Evolutionary conservation across 1,284 basidiomycete genomes (phyloP), one percentile per base, ranked within the genome.

Genomic region (Puccinia hordei): DNA sequence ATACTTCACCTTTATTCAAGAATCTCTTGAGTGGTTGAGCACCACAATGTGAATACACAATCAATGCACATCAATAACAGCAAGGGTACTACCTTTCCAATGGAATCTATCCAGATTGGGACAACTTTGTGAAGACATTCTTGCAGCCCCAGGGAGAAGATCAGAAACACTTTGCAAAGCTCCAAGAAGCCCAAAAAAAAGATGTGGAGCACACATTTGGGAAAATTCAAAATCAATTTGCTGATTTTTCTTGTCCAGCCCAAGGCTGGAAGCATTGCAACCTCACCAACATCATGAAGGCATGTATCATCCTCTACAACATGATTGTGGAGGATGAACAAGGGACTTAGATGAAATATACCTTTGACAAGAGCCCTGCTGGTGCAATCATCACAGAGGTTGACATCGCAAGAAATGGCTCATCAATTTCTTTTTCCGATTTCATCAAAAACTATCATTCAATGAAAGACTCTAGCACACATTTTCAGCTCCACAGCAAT

Each of bases 31-130:
- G 38, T 5, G 53, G 76, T 49, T 2, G n/a, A 17, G 15, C 35
- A 0, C 59, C 55, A 13, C 27, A 33, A 15, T 44, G 35, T 4
- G 17, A 22, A 0, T 63, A 49, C 41, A 44, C n/a, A 17, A 75
- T 75, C 15, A 75, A 75, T 33, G 27, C 22, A 3, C 6, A 46
- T 13, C 24, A 15, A 30, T 75, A 75, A 17, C 27, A 63, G 9
- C 27, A 41, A n/a, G 66, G 66, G 2, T 49, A 73, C 17, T 77
- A 57, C 49, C 63, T 77, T 24, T 44, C 46, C 24, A 49, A 78
- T 44, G 63, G 19, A 13, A 78, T 78, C 24, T 78, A 78, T 22
- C 75, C 46, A 0, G 51, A 78, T 22, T 69, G 75, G 65, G 9
- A 63, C 2, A 69, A 15, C 5, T 35, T 78, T 13, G 46, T 78